A percentile compares a stretch with the other conserved stretches of the same genome.
phyloP scores from a whole-genome alignment of 2,329 filamentous ascomycete genomes.

The Curvularia eragrostidis region DNA sequence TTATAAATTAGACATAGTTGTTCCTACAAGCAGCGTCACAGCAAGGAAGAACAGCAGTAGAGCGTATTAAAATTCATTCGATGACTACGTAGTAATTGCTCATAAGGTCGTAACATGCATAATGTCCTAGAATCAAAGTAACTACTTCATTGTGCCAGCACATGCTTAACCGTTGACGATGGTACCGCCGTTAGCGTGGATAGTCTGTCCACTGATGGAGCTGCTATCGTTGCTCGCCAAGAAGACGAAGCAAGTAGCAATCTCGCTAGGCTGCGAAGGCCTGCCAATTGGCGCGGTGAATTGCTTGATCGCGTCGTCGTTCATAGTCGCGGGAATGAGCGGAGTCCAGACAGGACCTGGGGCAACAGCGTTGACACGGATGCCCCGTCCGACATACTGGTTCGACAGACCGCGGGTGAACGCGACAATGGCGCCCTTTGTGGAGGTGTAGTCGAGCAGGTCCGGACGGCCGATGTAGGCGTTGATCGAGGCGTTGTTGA shows the following conservation, averaged over 20 bases:
- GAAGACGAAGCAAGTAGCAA: conserved; percentile 83
- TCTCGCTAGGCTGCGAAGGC: conserved; percentile 80
- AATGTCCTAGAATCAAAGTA: background rate
- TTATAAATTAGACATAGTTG: background rate
- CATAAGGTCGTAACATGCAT: conserved; percentile 13
- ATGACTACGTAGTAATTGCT: conserved; percentile 4
- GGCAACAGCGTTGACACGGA: conserved; percentile 77
- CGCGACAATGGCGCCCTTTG: conserved; percentile 77
- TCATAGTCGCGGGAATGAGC: conserved; percentile 53
- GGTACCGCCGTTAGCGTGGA: conserved; percentile 63
- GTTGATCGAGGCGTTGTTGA: conserved; percentile 87
- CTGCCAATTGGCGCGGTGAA: conserved; percentile 78
- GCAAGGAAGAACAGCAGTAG: background rate
- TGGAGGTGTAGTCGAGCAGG: conserved; percentile 81
- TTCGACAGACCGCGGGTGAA: conserved; percentile 81
- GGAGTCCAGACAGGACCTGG: conserved; percentile 67
- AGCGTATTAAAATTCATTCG: background rate
- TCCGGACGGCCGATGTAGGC: conserved; percentile 82
- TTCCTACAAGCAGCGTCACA: background rate
- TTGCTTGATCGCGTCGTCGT: conserved; percentile 68
- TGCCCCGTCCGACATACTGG: conserved; percentile 73
- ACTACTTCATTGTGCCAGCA: too few relatives aligned
- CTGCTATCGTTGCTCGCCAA: conserved; percentile 76
- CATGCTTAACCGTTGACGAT: conserved; percentile 42
- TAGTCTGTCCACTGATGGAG: conserved; percentile 75